Conservation (phyloP, 306 rosid genomes). For the Abrus precatorius region DNA sequence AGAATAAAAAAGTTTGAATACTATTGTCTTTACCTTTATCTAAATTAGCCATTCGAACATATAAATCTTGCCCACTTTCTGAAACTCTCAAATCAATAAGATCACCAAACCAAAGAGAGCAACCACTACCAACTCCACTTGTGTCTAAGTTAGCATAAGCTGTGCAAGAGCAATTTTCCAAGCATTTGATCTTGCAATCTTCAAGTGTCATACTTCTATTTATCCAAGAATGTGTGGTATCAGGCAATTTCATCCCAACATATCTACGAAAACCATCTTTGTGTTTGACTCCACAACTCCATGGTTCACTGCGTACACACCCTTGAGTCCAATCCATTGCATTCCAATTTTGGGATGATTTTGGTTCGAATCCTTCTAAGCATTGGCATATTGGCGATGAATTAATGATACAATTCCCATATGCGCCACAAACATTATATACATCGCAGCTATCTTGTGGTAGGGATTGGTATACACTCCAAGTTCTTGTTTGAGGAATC, state of each 20-base stretch:
- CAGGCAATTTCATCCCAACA: constrained; percentile 40
- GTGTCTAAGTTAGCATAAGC: constrained; percentile 15
- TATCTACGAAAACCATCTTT: constrained; percentile 40
- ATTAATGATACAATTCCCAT: constrained; percentile 29
- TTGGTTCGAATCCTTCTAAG: constrained; percentile 42
- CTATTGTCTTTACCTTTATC: neutral
- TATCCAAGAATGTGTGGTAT: constrained; percentile 36
- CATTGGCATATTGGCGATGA: constrained; percentile 30
- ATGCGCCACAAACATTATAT: constrained; percentile 43
- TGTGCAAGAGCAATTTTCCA: constrained; percentile 28
- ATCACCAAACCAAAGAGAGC: constrained; percentile 35
- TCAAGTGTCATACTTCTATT: constrained; percentile 3
- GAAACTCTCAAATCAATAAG: constrained; percentile 20
- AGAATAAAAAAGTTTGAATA: neutral
- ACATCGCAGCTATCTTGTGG: constrained; percentile 38
- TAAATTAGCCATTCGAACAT: constrained; percentile 35
- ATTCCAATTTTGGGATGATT: constrained; percentile 6
- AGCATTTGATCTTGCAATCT: constrained; percentile 20
- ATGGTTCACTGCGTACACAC: constrained; percentile 24
- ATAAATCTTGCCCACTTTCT: neutral
- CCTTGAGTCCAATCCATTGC: constrained; percentile 37
- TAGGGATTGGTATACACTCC: constrained; percentile 21
- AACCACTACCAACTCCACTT: constrained; percentile 3
- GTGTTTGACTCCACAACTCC: constrained; percentile 37
- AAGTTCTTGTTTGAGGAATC: neutral